Conservation (phyloP, 176 grass and related monocot genomes). For the Aechmea fasciata region DNA sequence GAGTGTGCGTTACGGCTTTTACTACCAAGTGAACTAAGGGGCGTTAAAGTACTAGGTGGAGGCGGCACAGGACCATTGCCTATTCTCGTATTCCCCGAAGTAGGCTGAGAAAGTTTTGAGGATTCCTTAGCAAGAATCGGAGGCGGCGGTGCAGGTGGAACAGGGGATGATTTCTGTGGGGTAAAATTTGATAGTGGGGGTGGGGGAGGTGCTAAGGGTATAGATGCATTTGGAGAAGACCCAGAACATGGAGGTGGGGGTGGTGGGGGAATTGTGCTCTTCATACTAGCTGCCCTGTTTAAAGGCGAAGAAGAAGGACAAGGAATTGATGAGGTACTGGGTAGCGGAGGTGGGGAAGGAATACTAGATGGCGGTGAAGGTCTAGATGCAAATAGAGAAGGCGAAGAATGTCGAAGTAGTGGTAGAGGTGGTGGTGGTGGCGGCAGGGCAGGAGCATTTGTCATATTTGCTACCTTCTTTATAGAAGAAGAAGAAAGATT, state of each 20-base stretch:
- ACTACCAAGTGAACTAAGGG: slow-evolving; percentile 20
- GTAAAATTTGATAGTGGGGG: slow-evolving; percentile 31
- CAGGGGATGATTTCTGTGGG: slow-evolving; percentile 21
- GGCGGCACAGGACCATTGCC: slow-evolving; percentile 32
- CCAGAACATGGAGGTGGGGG: slow-evolving; percentile 7
- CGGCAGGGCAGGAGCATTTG: slow-evolving; percentile 1
- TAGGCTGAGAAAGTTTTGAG: slow-evolving; percentile 7
- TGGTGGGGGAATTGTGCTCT: background rate
- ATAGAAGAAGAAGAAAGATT: no score
- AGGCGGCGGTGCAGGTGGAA: slow-evolving; percentile 28
- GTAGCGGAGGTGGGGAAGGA: slow-evolving; percentile 13
- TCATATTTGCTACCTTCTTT: background rate
- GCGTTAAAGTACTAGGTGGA: slow-evolving; percentile 47
- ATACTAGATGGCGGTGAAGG: slow-evolving; percentile 12
- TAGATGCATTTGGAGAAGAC: slow-evolving; percentile 11
- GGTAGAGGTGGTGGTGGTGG: slow-evolving; percentile 13
- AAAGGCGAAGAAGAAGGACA: slow-evolving; percentile 16
- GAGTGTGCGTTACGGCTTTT: slow-evolving; percentile 31
- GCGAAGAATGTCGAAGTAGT: slow-evolving; percentile 17
- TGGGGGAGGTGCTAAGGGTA: slow-evolving; percentile 15
- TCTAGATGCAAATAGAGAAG: slow-evolving; percentile 12
- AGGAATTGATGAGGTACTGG: slow-evolving; percentile 10
- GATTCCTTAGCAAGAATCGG: slow-evolving; percentile 22
- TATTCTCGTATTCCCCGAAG: slow-evolving; percentile 33
- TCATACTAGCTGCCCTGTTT: slow-evolving; percentile 5